Percentiles rank a stretch among this genome's conserved stretches.
phyloP scores from a whole-genome alignment of 2,329 filamentous ascomycete genomes.

The Colletotrichum sp. region DNA sequence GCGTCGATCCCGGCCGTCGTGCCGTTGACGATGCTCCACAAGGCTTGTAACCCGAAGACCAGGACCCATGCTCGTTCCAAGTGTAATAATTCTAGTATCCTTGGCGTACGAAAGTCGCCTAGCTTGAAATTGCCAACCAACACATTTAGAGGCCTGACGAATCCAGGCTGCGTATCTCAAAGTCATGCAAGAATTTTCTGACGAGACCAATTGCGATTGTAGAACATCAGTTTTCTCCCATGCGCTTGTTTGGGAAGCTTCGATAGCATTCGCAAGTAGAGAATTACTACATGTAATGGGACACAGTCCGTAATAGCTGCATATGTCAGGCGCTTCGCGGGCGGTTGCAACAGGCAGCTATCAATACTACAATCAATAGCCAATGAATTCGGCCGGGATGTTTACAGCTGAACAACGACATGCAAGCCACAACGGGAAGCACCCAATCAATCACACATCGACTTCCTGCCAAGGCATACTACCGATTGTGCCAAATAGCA shows the following conservation, averaged over 20 bases:
- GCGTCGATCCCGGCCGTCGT: neutral
- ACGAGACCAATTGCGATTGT: neutral
- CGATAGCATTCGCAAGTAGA: neutral
- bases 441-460: neutral
- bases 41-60: neutral
- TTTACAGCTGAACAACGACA: neutral
- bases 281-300: fast-evolving
- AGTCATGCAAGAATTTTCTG: neutral
- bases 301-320: neutral
- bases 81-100: neutral
- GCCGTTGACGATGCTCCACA: neutral
- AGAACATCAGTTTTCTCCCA: fast-evolving
- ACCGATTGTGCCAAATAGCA: neutral
- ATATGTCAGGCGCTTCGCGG: neutral
- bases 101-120: neutral
- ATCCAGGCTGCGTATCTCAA: neutral
- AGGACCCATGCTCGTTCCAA: neutral
- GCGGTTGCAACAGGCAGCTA: neutral
- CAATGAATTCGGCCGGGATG: neutral
- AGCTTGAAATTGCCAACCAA: neutral
- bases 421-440: neutral
- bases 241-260: neutral
- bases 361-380: neutral
- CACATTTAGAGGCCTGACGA: neutral
- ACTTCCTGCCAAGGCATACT: neutral